Conservation (phyloP, 2,329 filamentous ascomycete species). For the Onygenales sp. region DNA sequence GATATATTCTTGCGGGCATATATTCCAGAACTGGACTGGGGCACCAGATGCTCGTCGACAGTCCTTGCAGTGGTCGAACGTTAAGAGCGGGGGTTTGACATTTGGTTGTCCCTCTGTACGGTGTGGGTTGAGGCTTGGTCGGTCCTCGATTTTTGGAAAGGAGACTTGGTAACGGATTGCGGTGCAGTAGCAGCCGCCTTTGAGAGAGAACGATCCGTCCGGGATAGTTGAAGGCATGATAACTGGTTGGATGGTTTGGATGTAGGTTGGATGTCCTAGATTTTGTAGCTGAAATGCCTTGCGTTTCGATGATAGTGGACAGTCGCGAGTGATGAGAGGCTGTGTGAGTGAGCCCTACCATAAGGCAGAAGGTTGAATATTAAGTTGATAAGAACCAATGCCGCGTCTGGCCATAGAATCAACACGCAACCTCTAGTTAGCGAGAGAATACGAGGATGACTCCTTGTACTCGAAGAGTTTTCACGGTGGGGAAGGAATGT, state of each 20-base stretch:
- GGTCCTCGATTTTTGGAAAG: constrained; percentile 12
- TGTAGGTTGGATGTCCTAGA: too few relatives aligned
- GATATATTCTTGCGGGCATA: constrained; percentile 15
- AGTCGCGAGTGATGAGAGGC: too few relatives aligned
- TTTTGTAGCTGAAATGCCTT: too few relatives aligned
- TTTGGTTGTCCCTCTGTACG: background rate
- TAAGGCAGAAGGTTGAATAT: too few relatives aligned
- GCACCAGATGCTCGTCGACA: constrained; percentile 16
- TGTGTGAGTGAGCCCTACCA: too few relatives aligned
- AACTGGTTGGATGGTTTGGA: background rate
- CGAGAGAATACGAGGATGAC: too few relatives aligned
- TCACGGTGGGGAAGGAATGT: too few relatives aligned
- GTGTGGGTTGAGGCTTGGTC: constrained; percentile 6
- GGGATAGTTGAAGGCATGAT: background rate
- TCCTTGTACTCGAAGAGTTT: too few relatives aligned
- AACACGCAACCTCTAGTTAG: too few relatives aligned
- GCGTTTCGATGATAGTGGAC: too few relatives aligned
- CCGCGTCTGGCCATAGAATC: too few relatives aligned
- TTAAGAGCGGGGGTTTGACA: constrained; percentile 5
- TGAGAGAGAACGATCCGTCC: constrained; percentile 12
- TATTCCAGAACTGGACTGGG: constrained; percentile 19
- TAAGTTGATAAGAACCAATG: too few relatives aligned
- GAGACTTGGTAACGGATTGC: constrained; percentile 19
- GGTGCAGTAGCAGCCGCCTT: constrained; percentile 20
- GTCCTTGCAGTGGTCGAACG: constrained; percentile 18